Evolutionary conservation across 2,329 filamentous ascomycete species (phyloP), one percentile per base, ranked within the genome.

Genomic region (Fusarium nelsonii): DNA sequence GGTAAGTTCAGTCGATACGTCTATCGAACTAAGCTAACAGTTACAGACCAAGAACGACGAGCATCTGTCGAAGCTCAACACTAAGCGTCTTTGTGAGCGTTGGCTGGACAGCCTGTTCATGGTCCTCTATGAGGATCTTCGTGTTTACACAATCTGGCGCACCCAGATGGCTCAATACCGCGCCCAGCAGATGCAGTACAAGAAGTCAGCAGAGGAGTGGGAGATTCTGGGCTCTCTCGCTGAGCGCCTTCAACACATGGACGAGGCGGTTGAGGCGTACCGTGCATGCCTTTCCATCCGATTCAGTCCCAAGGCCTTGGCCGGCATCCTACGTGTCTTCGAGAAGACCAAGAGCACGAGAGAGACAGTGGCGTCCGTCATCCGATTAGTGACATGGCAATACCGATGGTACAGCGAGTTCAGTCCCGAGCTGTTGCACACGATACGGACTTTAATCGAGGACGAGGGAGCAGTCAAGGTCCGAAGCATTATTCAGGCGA

Each of bases 371-470:
- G 91, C 90, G 30, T 90, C 92, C n/a, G 85, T 97, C 61, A 97
- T 99, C 70, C 86, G 94, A 53, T 84, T 99, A 41, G 93, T 98
- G 34, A 96, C 95, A 14, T 99, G 96, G 96, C 96, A 99, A 82
- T 99, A 97, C 81, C 87, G 96, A 72, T 99, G 96, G 96, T 99
- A 99, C 83, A 97, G 94, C 58, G 96, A 99, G 87, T 99, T 99
- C 82, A 97, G 94, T 18, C 96, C 96, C 1, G 90, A 94, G 69
- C 86, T 99, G 43, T 87, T 99, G 55, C 93, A 90, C 79, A 91
- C 92, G 4, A 92, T 98, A 75, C 91, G 96, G 66, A 94, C 92
- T 71, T 84, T 99, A 71, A 99, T 99, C 77, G 96, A 98, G 81
- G 94, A 97, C 72, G 96, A 99, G 81, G 96, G 96, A 61, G 95